Evolutionary conservation across 2,329 filamentous ascomycete genomes (phyloP), one percentile per base, ranked within the genome.

Genomic region (Helotiales sp.): DNA sequence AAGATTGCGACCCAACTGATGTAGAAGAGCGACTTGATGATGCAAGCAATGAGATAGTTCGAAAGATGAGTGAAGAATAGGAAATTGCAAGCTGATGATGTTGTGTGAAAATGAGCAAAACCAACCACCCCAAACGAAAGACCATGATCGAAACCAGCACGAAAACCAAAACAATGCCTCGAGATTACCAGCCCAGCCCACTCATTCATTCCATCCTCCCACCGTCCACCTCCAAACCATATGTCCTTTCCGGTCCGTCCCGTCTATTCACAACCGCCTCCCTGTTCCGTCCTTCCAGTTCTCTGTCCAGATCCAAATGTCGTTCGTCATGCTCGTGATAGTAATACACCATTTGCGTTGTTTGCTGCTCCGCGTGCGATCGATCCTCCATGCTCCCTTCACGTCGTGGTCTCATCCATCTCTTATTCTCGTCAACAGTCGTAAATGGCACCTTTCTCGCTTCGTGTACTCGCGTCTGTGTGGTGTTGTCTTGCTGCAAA

Each of bases 401-500:
- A 52, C 24, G 24, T 52, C 49, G 13, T 52, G 11, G 11, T 65
- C 58, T 50, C 26, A 17, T 28, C 68, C 70, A 47, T 68, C 49
- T 58, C 43, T 72, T 69, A 60, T 71, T 58, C 43, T 72, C 70
- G 57, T 71, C 68, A 64, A 59, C 57, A 8, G 54, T 71, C 65
- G 63, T 70, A 68, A 70, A 30, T 61, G 34, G 17, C 15, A n/a
- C 30, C 37, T 50, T 40, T 49, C 43, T 54, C 28, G 17, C 30
- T 52, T 52, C 49, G 47, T 40, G 20, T 40, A 7, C n/a, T 22
- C 11, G 54, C 32, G 24, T 40, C 11, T 49, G 62, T 61, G 60
- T 66, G 17, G 62, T 61, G 60, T 66, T 22, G 62, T 61, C 37
- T 57, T 64, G 63, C 22, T 61, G 40, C 52, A 61, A 52, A 26